Evolutionary conservation across 2,329 filamentous ascomycete species (phyloP), one percentile per base, ranked within the genome.

Genomic region (Penicillium occitanis): DNA sequence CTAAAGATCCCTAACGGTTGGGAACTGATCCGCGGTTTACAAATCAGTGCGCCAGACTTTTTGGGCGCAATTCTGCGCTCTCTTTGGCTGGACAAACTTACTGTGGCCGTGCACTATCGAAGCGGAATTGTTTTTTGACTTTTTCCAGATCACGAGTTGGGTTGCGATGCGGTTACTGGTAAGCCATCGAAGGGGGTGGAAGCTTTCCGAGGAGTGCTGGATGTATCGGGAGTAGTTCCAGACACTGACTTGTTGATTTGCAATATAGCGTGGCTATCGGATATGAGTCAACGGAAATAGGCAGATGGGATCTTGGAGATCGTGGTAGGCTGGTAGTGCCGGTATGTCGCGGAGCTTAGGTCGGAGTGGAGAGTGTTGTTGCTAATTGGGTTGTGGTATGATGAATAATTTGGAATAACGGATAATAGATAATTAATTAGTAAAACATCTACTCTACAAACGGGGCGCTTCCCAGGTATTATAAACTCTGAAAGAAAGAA

Each of bases 31-130:
- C 63, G 62, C 35, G 63, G 66, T 25, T 19, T 57, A 35, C 44
- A 28, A 35, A 53, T 65, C 66, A 64, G 53, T 55, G 40, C 42
- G 10, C 50, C 46, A 60, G 46, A 61, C 37, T 65, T 46, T 50
- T 42, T 46, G 14, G 2, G 28, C 14, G 11, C 13, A 30, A 28
- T 14, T 44, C 33, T 28, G 19, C 5, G 22, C 33, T 55, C 35
- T 64, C 22, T 57, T 65, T 65, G 63, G 63, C 53, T 42, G 53
- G 63, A 42, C 28, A 28, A 50, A 61, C 64, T 66, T 28, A 61
- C 42, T 65, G 60, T 66, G 65, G 65, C 65, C 65, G 65, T 66
- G 65, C 65, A 66, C 53, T 46, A 19, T 63, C 65, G 65, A 37
- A 19, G 37, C 65, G 65, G 65, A 66, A 66, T 40, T 62, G 3